Conservation (phyloP, 805 yeast genomes). For the Teunomyces cretensis region DNA sequence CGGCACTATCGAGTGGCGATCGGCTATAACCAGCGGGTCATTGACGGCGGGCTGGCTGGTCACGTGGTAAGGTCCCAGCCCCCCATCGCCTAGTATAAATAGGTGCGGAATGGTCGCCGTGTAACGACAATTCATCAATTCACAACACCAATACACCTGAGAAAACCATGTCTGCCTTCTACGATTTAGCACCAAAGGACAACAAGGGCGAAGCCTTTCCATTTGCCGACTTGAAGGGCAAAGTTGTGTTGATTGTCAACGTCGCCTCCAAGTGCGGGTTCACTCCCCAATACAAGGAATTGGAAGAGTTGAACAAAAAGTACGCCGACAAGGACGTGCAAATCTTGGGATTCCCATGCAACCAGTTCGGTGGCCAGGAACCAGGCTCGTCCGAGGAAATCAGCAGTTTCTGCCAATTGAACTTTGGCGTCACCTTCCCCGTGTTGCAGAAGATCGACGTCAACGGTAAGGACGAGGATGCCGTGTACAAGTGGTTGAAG, state of each 20-base stretch:
- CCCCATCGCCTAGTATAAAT: background rate
- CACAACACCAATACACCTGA: background rate
- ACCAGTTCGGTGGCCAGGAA: slow-evolving; percentile 45
- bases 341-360: slow-evolving; percentile 45
- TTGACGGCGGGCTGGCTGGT: too few species aligned
- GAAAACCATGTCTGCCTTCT: slow-evolving; percentile 53
- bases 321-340: slow-evolving; percentile 36
- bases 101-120: background rate
- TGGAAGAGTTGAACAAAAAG: slow-evolving; percentile 43
- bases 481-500: slow-evolving; percentile 79
- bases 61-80: too few species aligned
- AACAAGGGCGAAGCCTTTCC: slow-evolving; percentile 58
- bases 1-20: too few species aligned
- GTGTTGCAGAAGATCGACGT: slow-evolving; percentile 84
- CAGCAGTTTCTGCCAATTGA: slow-evolving; percentile 67
- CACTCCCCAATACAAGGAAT: slow-evolving; percentile 58
- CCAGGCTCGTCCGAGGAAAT: slow-evolving; percentile 56
- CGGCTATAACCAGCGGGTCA: too few species aligned
- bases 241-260: slow-evolving; percentile 80
- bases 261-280: slow-evolving; percentile 82
- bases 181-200: slow-evolving; percentile 66
- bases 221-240: slow-evolving; percentile 64
- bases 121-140: background rate
- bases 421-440: slow-evolving; percentile 92
- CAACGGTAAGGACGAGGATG: slow-evolving; percentile 79